Evolutionary conservation across 2,329 filamentous ascomycete genomes (phyloP), one percentile per base, ranked within the genome.

Genomic region (Talaromyces albobiverticillius): DNA sequence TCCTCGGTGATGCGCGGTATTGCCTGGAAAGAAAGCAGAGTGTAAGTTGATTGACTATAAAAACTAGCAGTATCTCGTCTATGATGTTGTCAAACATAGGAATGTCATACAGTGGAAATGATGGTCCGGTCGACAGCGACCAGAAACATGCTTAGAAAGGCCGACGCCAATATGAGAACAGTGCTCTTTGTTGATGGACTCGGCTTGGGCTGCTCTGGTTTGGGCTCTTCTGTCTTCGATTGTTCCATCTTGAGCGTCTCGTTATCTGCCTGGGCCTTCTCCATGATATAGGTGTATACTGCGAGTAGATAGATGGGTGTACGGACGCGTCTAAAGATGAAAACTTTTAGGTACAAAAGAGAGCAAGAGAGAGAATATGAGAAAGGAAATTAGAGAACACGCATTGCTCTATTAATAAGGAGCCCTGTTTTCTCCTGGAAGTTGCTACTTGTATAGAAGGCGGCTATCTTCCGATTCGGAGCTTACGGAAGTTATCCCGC

Each of bases 1-100:
- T 73, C 66, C 26, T 59, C 51, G 3, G 60, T 62, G 40, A 64
- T 62, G 11, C 52, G 31, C 6, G 62, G 61, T 32, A 60, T 62
- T 13, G 61, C 62, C 46, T 49, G 32, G 22, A 13, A 26, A 26
- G 14, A 25, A 45, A 25, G 20, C 11, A n/a, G 9, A 7, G 5
- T 20, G 36, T 14, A 34, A 14, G 36, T 18, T 3, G n/a, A 20
- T 20, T n/a, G 36, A 10, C n/a, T 7, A 18, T 38, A 20, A 18
- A 7, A 18, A 16, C n/a, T n/a, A 34, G 9, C 4, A 29, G 10
- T 6, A 29, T 5, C 9, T 29, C 25, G 4, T 29, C 9, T 29
- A 9, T 29, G 5, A 29, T 5, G 5, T 5, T 29, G 6, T 34
- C 31, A 34, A 34, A 14, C 31, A 34, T 3, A 34, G n/a, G 11